A percentile compares a stretch with the other conserved stretches of the same genome.
phyloP scores from a whole-genome alignment of 208 protist genomes.

The Trypanosoma theileri region DNA sequence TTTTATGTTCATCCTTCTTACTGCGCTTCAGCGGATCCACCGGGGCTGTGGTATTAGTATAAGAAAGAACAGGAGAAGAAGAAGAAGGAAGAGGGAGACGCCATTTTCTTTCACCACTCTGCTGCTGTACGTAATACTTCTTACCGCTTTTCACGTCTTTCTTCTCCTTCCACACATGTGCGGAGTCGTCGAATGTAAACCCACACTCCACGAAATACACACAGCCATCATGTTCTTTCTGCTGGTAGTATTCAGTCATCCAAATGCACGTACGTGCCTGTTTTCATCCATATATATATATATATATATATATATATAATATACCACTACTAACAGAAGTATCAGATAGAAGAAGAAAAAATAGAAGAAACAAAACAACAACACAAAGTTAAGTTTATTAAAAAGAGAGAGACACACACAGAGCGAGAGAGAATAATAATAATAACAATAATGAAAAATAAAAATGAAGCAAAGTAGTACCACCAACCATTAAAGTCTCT shows the following conservation, averaged over 20 bases:
- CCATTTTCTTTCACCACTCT: neutral
- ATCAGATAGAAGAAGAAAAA: no score
- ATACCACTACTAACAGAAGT: neutral
- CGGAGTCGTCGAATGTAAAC: neutral
- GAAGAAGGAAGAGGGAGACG: neutral
- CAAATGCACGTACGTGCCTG: neutral
- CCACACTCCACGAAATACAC: neutral
- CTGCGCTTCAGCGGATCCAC: neutral
- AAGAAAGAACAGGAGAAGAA: no score
- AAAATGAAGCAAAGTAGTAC: neutral
- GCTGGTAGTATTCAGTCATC: constrained; percentile 4
- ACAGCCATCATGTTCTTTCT: neutral
- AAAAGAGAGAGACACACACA: no score
- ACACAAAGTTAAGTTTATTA: no score
- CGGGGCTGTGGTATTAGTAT: no score
- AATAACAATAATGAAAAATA: neutral
- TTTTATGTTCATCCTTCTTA: constrained; percentile 2
- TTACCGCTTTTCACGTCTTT: neutral
- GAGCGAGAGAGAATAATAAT: neutral
- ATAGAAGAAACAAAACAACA: no score
- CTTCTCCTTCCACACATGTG: constrained; percentile 10
- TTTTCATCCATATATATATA: neutral
- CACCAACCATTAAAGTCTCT: neutral
- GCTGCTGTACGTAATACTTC: constrained; percentile 13
- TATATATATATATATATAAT: neutral